Percentiles rank a stretch among this genome's conserved stretches.
phyloP scores from a whole-genome alignment of 1,284 basidiomycete genomes.

The Ustilago curta region DNA sequence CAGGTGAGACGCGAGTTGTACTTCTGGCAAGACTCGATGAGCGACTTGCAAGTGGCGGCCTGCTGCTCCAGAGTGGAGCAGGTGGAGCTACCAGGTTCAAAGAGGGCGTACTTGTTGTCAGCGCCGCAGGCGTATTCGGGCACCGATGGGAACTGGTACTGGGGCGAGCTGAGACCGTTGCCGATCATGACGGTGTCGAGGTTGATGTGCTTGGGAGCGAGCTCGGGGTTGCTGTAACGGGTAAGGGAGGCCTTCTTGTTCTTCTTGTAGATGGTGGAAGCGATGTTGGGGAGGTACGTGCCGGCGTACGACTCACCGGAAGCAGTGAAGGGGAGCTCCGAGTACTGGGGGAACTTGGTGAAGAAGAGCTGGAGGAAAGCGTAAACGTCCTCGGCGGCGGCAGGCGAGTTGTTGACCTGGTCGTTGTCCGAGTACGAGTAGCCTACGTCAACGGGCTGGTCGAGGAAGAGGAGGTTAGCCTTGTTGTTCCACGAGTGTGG shows the following conservation, averaged over 20 bases:
- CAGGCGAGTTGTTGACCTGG: slow-evolving; percentile 78
- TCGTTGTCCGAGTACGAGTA: slow-evolving; percentile 83
- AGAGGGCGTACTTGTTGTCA: slow-evolving; percentile 75
- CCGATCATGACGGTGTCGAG: slow-evolving; percentile 67
- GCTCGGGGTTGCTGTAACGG: slow-evolving; percentile 36
- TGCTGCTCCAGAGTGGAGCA: slow-evolving; percentile 77
- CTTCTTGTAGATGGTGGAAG: slow-evolving; percentile 62
- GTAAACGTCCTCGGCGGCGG: slow-evolving; percentile 85
- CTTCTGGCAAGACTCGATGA: slow-evolving; percentile 70
- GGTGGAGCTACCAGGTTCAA: slow-evolving; percentile 77
- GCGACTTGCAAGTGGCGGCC: slow-evolving; percentile 78
- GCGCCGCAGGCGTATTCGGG: slow-evolving; percentile 80
- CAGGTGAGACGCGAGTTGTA: slow-evolving; percentile 71
- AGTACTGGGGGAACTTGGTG: slow-evolving; percentile 69
- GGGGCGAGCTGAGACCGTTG: slow-evolving; percentile 65
- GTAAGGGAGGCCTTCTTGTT: slow-evolving; percentile 61
- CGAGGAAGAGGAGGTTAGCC: slow-evolving; percentile 80
- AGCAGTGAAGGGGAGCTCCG: slow-evolving; percentile 67
- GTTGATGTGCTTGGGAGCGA: slow-evolving; percentile 61
- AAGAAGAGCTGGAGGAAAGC: slow-evolving; percentile 91
- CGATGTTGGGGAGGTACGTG: slow-evolving; percentile 70
- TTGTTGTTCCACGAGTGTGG: slow-evolving; percentile 82
- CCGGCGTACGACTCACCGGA: slow-evolving; percentile 77
- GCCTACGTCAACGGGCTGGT: slow-evolving; percentile 83
- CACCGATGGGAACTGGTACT: slow-evolving; percentile 72